Evolutionary conservation across 163 green algal species (phyloP), one percentile per base, ranked within the genome.

Genomic region (Botryococcus braunii): DNA sequence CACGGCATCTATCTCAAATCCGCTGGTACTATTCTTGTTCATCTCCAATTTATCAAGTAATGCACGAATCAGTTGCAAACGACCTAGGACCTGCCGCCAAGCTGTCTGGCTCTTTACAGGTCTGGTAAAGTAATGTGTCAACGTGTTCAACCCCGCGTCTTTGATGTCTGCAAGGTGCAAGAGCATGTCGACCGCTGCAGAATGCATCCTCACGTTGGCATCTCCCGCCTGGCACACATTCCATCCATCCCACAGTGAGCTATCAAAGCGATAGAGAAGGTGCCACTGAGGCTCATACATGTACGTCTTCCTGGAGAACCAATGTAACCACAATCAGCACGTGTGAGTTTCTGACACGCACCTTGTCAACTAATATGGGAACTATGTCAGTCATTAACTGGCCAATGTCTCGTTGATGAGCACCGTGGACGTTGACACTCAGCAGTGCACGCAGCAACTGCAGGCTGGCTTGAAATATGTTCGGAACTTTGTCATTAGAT

Each of bases 71-170:
- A n/a, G n/a, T n/a, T n/a, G n/a, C n/a, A n/a, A n/a, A n/a, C n/a
- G n/a, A n/a, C 69, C 82, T 40, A 94, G 77, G 39, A 95, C 73
- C 3, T 83, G 82, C 57, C 85, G 79, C 84, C 82, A 91, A 0
- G 85, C 82, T 5, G 68, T 79, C 63, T 89, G 79, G 46, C 77
- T 85, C 79, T 91, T 91, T 25, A 86, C 52, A 0, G 84, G 82
- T 50, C 77, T 84, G 40, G 85, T 2, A 35, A 90, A 72, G 13
- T 73, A 27, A 17, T 0, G 8, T 4, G 70, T 49, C 32, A 77
- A 25, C 21, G 34, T 23, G 1, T 52, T 55, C 61, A 92, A 65
- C 8, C 68, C 77, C 4, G 55, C 69, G 5, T 86, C 73, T 43
- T 73, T 71, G 31, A 80, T 39, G 27, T 58, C 60, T 0, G 82